These are phyloP conservation scores for Cytospora paraplurivora DNA, from an alignment of 2,329 filamentous ascomycete species.

Conservation along the genomic window DNA sequence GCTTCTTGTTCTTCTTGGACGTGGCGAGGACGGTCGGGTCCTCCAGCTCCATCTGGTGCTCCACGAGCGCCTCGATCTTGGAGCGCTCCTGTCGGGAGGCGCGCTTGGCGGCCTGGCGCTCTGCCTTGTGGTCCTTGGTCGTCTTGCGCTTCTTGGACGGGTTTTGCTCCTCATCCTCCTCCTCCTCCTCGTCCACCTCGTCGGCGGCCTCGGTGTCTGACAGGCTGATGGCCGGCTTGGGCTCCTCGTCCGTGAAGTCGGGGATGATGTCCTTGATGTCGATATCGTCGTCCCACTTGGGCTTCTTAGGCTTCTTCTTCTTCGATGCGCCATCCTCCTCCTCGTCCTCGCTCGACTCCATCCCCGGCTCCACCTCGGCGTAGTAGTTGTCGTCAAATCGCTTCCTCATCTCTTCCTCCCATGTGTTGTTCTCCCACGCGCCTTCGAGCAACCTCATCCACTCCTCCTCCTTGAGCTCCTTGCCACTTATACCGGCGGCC, in stretches of 20 bases:
- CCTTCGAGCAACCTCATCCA: conserved; percentile 85
- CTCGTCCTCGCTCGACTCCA: conserved; percentile 61
- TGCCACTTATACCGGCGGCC: conserved; percentile 76
- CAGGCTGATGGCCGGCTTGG: conserved; percentile 55
- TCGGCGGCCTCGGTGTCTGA: conserved; percentile 53
- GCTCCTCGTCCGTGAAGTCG: conserved; percentile 73
- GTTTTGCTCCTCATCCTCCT: conserved; percentile 45
- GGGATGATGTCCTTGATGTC: conserved; percentile 92
- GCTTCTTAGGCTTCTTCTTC: conserved; percentile 73
- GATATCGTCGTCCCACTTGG: conserved; percentile 94
- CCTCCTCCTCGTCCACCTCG: conserved; percentile 39
- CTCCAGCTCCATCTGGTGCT: conserved; percentile 76
- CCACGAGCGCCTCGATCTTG: conserved; percentile 83
- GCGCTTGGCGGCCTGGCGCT: conserved; percentile 62
- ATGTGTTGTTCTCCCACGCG: conserved; percentile 84
- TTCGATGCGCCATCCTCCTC: conserved; percentile 57
- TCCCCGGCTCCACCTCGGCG: conserved; percentile 64
- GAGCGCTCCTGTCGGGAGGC: conserved; percentile 78
- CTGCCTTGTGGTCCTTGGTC: conserved; percentile 61
- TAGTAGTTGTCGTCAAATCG: conserved; percentile 93
- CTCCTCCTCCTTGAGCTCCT: conserved; percentile 70
- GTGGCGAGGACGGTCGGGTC: conserved; percentile 59
- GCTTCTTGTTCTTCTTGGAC: conserved; percentile 42
- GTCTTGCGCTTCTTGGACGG: conserved; percentile 62
- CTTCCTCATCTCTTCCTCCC: conserved; percentile 88